These are phyloP conservation scores for Parmales sp. DNA, from an alignment of 108 stramenopile species.

Conservation along the genomic window DNA sequence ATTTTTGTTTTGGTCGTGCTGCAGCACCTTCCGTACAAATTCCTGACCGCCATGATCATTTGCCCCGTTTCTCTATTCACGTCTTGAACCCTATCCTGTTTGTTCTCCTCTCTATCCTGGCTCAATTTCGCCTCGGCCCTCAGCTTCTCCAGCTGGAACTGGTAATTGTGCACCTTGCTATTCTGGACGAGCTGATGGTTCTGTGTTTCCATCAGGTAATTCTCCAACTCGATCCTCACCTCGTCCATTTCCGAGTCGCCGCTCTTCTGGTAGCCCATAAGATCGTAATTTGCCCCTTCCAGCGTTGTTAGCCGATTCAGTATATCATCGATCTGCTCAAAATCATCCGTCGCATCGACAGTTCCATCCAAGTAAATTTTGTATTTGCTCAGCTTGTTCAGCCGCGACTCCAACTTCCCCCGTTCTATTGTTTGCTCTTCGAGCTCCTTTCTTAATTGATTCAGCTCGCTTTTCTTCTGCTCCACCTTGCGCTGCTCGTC, in stretches of 20 bases:
- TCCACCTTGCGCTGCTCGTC: slow-evolving; percentile 28
- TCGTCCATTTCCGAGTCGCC: slow-evolving; percentile 26
- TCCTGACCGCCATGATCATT: slow-evolving; percentile 41
- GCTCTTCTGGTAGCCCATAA: slow-evolving; percentile 25
- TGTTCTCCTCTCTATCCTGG: slow-evolving; percentile 25
- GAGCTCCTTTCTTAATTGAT: slow-evolving; percentile 2
- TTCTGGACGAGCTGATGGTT: slow-evolving; percentile 33
- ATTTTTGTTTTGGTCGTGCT: slow-evolving; percentile 13
- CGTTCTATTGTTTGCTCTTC: slow-evolving; percentile 22
- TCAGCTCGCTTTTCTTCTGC: slow-evolving; percentile 23
- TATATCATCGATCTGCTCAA: slow-evolving; percentile 34
- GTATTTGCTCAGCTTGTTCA: slow-evolving; percentile 25
- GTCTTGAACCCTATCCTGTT: slow-evolving; percentile 41
- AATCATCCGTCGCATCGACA: slow-evolving; percentile 31
- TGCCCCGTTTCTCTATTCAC: slow-evolving; percentile 36
- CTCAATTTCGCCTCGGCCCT: slow-evolving; percentile 27
- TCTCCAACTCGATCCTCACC: slow-evolving; percentile 27
- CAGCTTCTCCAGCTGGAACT: slow-evolving; percentile 30
- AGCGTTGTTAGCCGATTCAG: slow-evolving; percentile 33
- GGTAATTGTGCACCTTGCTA: slow-evolving; percentile 25
- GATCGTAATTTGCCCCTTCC: slow-evolving; percentile 33
- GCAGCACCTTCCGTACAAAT: slow-evolving; percentile 26
- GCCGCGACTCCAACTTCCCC: slow-evolving; percentile 17
- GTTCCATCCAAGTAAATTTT: slow-evolving; percentile 32
- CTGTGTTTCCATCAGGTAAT: slow-evolving; percentile 25